Percentiles rank a stretch among this genome's conserved stretches.
phyloP scores from a whole-genome alignment of 805 yeast genomes.

The Metschnikowia bowlesiae region DNA sequence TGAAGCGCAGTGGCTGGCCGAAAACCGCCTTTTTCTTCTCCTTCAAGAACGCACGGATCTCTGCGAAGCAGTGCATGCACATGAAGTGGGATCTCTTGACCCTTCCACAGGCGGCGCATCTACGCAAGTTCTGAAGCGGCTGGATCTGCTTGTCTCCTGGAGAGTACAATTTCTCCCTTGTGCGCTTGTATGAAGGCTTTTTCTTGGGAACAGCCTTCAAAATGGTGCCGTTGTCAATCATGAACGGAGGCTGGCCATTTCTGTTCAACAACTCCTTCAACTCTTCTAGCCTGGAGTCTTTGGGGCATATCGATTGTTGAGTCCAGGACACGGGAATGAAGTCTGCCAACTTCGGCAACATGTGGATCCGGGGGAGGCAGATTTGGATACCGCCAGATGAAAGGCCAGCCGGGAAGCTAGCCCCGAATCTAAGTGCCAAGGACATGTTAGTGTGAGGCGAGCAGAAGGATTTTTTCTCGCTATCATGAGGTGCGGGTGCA shows the following conservation, averaged over 20 bases:
- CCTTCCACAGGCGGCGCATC: conserved; percentile 96
- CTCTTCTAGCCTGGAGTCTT: conserved; percentile 30
- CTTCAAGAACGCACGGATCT: conserved; percentile 74
- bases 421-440: conserved; percentile 22
- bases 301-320: conserved; percentile 1
- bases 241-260: conserved; percentile 33
- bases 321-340: conserved; percentile 12
- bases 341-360: conserved; percentile 12
- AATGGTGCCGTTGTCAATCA: conserved; percentile 61
- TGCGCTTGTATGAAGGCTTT: conserved; percentile 81
- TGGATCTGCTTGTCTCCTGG: conserved; percentile 80
- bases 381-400: conserved; percentile 7
- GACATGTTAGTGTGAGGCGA: conserved; percentile 16
- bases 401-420: conserved; percentile 13
- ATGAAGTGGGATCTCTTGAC: conserved; percentile 84
- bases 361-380: conserved; percentile 13
- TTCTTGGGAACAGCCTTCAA: conserved; percentile 90
- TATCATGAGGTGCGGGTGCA: neutral
- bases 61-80: conserved; percentile 88
- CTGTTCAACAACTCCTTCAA: conserved; percentile 38
- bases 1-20: conserved; percentile 30
- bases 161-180: conserved; percentile 76
- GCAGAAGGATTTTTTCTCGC: neutral
- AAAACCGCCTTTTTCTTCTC: conserved; percentile 31
- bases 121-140: conserved; percentile 67